Percentiles rank a stretch among this genome's conserved stretches.
phyloP scores from a whole-genome alignment of 129 eudicot species.

The Deinandra increscens region DNA sequence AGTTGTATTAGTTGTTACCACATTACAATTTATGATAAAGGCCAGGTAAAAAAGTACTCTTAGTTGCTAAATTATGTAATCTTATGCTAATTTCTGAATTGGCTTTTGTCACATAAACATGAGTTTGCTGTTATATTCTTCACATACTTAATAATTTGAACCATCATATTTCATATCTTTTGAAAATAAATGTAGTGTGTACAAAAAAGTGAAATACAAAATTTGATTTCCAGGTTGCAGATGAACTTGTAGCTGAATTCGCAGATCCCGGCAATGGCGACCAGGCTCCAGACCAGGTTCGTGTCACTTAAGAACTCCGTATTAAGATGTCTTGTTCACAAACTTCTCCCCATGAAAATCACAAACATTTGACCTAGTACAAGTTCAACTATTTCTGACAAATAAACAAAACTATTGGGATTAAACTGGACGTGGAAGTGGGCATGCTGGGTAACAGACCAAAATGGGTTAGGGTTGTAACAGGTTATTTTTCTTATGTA shows the following conservation, averaged over 20 bases:
- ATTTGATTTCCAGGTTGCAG: constrained; percentile 59
- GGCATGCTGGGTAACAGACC: neutral
- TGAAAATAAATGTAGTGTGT: neutral
- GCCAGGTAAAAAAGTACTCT: neutral
- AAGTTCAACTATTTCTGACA: neutral
- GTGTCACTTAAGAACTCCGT: constrained; percentile 19
- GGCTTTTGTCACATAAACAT: constrained; percentile 1
- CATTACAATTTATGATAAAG: neutral
- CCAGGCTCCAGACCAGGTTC: constrained; percentile 55
- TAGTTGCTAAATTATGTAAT: neutral
- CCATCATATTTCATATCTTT: constrained; percentile 8
- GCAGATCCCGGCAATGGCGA: constrained; percentile 45
- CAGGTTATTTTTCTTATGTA: neutral
- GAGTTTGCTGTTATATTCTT: neutral
- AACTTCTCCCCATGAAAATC: neutral
- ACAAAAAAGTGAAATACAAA: constrained; percentile 14
- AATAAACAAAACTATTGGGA: neutral
- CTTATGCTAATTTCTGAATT: neutral
- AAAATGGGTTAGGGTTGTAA: neutral
- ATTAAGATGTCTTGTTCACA: constrained; percentile 7
- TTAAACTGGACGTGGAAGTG: neutral
- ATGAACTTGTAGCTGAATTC: constrained; percentile 85
- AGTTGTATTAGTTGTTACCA: neutral
- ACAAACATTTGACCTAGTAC: constrained; percentile 7
- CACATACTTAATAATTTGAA: constrained; percentile 6